Percentiles rank a stretch among this genome's conserved stretches.
phyloP scores from a whole-genome alignment of 2,329 filamentous ascomycete genomes.

The Ceratocystis variospora region DNA sequence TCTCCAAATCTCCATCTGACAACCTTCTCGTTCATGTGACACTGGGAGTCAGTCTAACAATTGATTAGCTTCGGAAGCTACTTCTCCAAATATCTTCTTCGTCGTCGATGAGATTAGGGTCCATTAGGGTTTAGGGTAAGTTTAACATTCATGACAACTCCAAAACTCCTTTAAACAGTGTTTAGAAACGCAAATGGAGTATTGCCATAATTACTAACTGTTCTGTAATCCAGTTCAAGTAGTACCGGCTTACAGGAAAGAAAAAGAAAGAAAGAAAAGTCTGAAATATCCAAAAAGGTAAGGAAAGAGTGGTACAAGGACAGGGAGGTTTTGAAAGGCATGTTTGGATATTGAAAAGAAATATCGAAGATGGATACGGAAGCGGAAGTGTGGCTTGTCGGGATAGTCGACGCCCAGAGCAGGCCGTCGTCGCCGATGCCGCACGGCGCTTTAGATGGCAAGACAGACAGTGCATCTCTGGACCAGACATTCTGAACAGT shows the following conservation, averaged over 20 bases:
- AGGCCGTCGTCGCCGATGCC: too few species aligned
- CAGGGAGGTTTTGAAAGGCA: conserved; percentile 9
- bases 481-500: too few species aligned
- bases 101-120: not conserved
- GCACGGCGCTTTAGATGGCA: too few species aligned
- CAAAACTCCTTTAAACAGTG: not conserved
- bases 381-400: too few species aligned
- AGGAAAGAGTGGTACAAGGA: not conserved
- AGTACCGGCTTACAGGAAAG: not conserved
- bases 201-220: not conserved
- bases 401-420: too few species aligned
- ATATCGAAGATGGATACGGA: conserved; percentile 14
- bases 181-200: not conserved
- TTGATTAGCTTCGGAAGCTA: not conserved
- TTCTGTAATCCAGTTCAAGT: not conserved
- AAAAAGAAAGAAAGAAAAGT: not conserved
- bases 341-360: conserved; percentile 7
- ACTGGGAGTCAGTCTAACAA: not conserved
- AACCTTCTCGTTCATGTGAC: not conserved
- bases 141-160: not conserved
- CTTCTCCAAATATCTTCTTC: not conserved
- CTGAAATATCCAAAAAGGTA: not conserved
- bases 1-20: not conserved
- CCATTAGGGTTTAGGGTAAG: not conserved
- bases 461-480: too few species aligned